Evolutionary conservation across 441 rosid species (phyloP).

Genomic region (Hypseocharis bilobata): DNA sequence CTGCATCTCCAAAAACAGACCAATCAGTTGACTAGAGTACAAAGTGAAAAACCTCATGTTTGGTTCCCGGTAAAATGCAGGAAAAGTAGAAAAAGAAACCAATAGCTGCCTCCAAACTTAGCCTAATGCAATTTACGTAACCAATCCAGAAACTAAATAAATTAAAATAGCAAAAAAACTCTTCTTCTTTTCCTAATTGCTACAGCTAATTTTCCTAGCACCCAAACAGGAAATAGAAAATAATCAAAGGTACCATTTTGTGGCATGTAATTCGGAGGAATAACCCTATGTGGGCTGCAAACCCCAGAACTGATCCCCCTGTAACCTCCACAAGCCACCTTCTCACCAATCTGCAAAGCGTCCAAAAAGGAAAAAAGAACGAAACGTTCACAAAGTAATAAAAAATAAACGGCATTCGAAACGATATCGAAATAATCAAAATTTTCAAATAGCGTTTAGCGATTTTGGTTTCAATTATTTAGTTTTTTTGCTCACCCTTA

Average conservation of each 20-base stretch:
- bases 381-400: too few relatives aligned
- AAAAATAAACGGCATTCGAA: too few relatives aligned
- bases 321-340: slow-evolving; percentile 28
- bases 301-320: slow-evolving; percentile 39
- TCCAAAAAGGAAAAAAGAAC: too few relatives aligned
- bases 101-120: too few relatives aligned
- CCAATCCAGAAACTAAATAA: background rate
- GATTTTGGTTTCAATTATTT: too few relatives aligned
- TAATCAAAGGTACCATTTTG: slow-evolving; percentile 27
- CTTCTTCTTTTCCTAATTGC: background rate
- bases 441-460: too few relatives aligned
- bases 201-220: background rate
- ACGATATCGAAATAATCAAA: too few relatives aligned
- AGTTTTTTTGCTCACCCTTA: too few relatives aligned
- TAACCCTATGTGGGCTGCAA: slow-evolving; percentile 21
- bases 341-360: slow-evolving; percentile 34
- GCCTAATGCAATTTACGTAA: too few relatives aligned
- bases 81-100: too few relatives aligned
- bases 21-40: background rate
- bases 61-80: too few relatives aligned
- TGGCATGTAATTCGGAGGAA: slow-evolving; percentile 27
- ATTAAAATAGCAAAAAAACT: background rate
- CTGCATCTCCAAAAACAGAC: slow-evolving; percentile 33
- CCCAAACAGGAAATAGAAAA: background rate
- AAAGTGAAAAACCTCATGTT: too few relatives aligned